phyloP scores from a whole-genome alignment of 495 filamentous ascomycete species.

The Talaromyces thailandensis region DNA sequence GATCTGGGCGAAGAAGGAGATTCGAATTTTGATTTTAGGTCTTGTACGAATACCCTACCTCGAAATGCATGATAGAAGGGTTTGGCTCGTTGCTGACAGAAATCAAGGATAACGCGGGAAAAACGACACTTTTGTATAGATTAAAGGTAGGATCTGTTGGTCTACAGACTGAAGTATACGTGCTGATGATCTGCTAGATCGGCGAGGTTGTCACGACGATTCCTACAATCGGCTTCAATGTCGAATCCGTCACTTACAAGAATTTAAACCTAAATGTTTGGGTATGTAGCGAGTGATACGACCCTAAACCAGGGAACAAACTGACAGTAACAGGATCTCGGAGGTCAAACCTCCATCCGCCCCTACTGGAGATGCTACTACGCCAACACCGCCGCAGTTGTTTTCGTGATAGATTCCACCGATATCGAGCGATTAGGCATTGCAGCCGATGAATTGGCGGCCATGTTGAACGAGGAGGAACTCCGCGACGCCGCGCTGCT shows the following conservation, averaged over 20 bases:
- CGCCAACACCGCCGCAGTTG: conserved; percentile 96
- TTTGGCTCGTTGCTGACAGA: not conserved
- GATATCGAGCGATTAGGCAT: conserved; percentile 92
- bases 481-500: conserved; percentile 83
- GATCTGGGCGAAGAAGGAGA: conserved; percentile 91
- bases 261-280: conserved; percentile 98
- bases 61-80: not conserved
- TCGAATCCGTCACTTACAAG: conserved; percentile 94
- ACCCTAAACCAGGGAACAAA: not conserved
- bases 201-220: conserved; percentile 98
- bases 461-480: conserved; percentile 96
- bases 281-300: conserved; percentile 40
- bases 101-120: conserved; percentile 88
- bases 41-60: conserved; percentile 50
- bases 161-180: not conserved
- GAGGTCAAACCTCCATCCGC: conserved; percentile 91
- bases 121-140: conserved; percentile 93
- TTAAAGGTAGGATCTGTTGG: conserved; percentile 58
- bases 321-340: conserved; percentile 58
- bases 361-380: conserved; percentile 99
- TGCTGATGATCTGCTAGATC: conserved; percentile 47
- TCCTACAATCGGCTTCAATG: conserved; percentile 98
- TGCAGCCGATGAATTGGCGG: conserved; percentile 82
- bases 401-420: conserved; percentile 96
- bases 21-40: conserved; percentile 89